phyloP scores from a whole-genome alignment of 139 green algal species.

The Haematococcus sp. region DNA sequence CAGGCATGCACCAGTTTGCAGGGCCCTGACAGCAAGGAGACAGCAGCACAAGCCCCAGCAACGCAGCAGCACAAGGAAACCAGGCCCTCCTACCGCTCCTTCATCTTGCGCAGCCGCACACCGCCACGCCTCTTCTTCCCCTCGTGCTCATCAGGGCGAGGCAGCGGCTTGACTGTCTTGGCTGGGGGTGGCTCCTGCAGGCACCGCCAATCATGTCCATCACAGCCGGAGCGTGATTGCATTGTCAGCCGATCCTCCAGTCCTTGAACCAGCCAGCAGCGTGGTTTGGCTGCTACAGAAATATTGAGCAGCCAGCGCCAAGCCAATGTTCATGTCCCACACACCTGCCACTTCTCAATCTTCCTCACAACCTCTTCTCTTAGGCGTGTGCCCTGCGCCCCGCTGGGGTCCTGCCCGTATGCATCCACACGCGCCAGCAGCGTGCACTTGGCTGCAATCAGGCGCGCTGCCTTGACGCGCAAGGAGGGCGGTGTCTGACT shows the following conservation, averaged over 20 bases:
- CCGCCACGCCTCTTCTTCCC: conserved; percentile 90
- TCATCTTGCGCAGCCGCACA: conserved; percentile 85
- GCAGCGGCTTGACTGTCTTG: conserved; percentile 87
- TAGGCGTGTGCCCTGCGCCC: conserved; percentile 33
- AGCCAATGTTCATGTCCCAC: no score
- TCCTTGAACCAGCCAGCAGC: no score
- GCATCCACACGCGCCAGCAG: conserved; percentile 93
- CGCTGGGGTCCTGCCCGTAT: conserved; percentile 68
- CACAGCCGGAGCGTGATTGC: no score
- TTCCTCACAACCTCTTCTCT: conserved; percentile 83
- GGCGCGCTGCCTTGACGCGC: conserved; percentile 60
- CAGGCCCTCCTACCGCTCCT: conserved; percentile 70
- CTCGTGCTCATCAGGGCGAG: conserved; percentile 71
- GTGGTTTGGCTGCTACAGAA: no score
- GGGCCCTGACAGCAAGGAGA: no score
- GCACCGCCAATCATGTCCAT: no score
- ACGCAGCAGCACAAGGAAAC: no score
- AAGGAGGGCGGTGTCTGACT: conserved; percentile 74
- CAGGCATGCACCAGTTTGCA: no score
- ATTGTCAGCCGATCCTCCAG: no score
- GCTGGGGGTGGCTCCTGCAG: conserved; percentile 90
- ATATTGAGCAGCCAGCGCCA: no score
- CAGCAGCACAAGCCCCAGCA: no score
- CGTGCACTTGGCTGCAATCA: conserved; percentile 89
- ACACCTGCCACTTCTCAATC: conserved; percentile 92